phyloP scores from a whole-genome alignment of 1,139 yeast genomes.

The Sugiyamaella xylanicola region DNA sequence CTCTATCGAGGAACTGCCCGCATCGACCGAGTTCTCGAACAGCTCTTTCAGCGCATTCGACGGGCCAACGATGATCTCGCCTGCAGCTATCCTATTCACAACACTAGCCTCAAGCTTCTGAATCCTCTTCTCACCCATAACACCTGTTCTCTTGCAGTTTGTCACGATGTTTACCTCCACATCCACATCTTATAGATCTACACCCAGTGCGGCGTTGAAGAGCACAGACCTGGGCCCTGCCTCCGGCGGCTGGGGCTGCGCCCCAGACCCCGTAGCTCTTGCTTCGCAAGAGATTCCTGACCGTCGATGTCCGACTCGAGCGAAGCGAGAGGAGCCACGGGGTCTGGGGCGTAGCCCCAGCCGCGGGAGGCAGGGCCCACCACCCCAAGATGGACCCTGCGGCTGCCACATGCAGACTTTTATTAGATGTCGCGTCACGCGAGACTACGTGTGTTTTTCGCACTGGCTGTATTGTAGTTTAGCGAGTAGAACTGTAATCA shows the following conservation, averaged over 20 bases:
- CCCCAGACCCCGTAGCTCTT: neutral
- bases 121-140: slow-evolving; percentile 8
- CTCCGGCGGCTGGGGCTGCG: neutral
- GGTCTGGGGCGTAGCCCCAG: neutral
- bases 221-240: too few relatives aligned
- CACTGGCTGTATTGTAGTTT: too few relatives aligned
- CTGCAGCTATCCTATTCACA: slow-evolving; percentile 93
- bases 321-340: neutral
- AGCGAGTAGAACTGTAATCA: neutral
- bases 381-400: neutral
- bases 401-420: slow-evolving; percentile 1
- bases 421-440: slow-evolving; percentile 8
- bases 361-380: neutral
- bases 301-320: too few relatives aligned
- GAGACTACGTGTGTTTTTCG: neutral
- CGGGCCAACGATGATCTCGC: slow-evolving; percentile 93
- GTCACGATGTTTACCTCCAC: neutral
- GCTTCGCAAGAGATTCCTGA: neutral
- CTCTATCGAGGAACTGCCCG: slow-evolving; percentile 63
- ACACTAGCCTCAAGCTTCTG: slow-evolving; percentile 62
- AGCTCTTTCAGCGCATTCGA: slow-evolving; percentile 81
- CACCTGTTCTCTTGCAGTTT: neutral
- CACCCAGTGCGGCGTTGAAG: neutral
- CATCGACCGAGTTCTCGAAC: slow-evolving; percentile 79
- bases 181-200: neutral